phyloP scores from a whole-genome alignment of 768 basidiomycete genomes.

The Russula foetens region DNA sequence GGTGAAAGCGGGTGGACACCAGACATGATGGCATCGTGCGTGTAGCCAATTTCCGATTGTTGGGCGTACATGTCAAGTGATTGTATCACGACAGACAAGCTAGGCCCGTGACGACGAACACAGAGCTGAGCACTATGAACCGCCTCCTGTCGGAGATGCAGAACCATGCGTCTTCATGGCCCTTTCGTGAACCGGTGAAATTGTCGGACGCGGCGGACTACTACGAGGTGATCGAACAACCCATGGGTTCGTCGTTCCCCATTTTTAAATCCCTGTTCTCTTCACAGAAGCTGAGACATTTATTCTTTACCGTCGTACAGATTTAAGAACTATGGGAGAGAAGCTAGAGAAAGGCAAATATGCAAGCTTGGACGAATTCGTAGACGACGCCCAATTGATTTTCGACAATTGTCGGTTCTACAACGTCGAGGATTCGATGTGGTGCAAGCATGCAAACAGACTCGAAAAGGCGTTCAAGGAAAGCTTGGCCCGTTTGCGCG shows the following conservation, averaged over 20 bases:
- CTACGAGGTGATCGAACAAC: constrained; percentile 77
- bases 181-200: constrained; percentile 79
- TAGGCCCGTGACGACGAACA: constrained; percentile 42
- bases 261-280: not conserved
- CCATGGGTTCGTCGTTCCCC: constrained; percentile 68
- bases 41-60: constrained; percentile 12
- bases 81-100: constrained; percentile 22
- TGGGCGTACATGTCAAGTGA: not conserved
- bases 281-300: not conserved
- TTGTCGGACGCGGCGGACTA: constrained; percentile 79
- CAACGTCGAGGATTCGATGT: constrained; percentile 74
- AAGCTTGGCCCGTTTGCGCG: constrained; percentile 27
- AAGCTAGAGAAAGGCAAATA: constrained; percentile 91
- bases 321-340: constrained; percentile 79
- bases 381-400: constrained; percentile 73
- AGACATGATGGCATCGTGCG: constrained; percentile 67
- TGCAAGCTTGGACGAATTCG: constrained; percentile 59
- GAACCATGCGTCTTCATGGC: constrained; percentile 75
- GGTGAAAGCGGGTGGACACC: constrained; percentile 92
- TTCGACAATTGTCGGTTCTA: constrained; percentile 86
- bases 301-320: constrained; percentile 31
- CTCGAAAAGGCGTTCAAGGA: constrained; percentile 74
- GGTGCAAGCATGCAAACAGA: constrained; percentile 77
- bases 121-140: constrained; percentile 63
- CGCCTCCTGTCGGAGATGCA: constrained; percentile 72